A percentile compares a stretch with the other conserved stretches of the same genome.
Evolutionary conservation across 73 alveolate genomes (phyloP).

Genomic region (Blepharisma stoltei): DNA sequence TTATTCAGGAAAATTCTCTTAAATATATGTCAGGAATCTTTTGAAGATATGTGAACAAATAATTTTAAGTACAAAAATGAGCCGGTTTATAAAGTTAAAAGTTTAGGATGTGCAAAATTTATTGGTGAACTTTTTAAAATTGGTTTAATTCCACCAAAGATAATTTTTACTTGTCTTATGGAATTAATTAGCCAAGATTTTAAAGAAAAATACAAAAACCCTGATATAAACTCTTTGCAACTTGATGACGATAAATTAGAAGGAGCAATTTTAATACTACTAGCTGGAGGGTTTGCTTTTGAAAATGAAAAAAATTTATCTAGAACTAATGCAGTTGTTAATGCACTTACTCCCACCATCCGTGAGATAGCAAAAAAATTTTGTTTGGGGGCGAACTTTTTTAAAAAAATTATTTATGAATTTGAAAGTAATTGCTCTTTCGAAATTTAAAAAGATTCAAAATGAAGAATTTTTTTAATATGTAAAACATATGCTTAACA

Average conservation of each 20-base stretch:
- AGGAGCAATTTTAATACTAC: neutral
- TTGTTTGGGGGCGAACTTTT: too few relatives aligned
- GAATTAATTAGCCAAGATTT: neutral
- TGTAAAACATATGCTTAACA: too few relatives aligned
- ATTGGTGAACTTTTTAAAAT: conserved; percentile 14
- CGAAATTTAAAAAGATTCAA: too few relatives aligned
- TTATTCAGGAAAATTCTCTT: neutral
- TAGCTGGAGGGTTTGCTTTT: neutral
- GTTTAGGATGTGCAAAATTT: conserved; percentile 10
- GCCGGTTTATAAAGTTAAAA: neutral
- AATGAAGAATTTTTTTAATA: too few relatives aligned
- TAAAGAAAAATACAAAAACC: too few relatives aligned
- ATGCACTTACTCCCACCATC: too few relatives aligned
- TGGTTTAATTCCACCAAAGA: neutral
- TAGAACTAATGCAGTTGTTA: too few relatives aligned
- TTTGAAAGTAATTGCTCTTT: too few relatives aligned
- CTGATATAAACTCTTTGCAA: too few relatives aligned
- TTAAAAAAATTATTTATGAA: too few relatives aligned
- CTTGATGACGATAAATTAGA: conserved; percentile 9
- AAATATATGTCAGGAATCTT: neutral
- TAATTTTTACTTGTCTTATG: neutral
- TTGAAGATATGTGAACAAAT: neutral
- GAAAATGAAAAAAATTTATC: neutral
- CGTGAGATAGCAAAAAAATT: too few relatives aligned
- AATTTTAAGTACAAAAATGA: too few relatives aligned